Conservation (phyloP, 495 filamentous ascomycete species). For the Penicillium simplicissimum region DNA sequence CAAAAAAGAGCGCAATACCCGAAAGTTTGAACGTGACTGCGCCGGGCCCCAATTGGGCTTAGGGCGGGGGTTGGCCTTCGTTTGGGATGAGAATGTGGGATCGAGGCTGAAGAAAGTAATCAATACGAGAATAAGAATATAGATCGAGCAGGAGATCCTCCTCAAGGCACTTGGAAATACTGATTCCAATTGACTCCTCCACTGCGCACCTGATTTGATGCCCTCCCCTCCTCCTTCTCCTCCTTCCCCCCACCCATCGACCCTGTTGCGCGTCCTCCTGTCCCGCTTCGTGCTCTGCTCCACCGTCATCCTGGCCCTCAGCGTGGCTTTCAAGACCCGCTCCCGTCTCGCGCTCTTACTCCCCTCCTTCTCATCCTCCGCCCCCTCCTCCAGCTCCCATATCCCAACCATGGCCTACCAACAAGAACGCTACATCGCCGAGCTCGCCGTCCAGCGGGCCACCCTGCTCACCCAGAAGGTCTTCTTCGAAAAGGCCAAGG, state of each 20-base stretch:
- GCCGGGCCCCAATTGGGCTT: slow-evolving; percentile 24
- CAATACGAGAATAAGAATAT: slow-evolving; percentile 1
- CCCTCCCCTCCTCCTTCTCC: slow-evolving; percentile 2
- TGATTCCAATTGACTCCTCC: not conserved
- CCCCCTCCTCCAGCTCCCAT: slow-evolving; percentile 29
- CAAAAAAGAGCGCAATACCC: not conserved
- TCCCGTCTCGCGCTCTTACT: slow-evolving; percentile 44
- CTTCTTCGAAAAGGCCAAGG: slow-evolving; percentile 89
- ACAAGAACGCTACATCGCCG: slow-evolving; percentile 80
- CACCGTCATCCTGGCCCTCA: slow-evolving; percentile 52
- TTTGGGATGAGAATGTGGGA: not conserved
- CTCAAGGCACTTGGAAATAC: not conserved
- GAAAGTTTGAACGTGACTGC: slow-evolving; percentile 8
- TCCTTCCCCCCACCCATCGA: slow-evolving; percentile 12
- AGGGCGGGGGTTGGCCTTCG: slow-evolving; percentile 32
- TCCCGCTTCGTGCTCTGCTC: slow-evolving; percentile 43
- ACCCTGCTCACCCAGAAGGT: slow-evolving; percentile 86
- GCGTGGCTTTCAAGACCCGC: slow-evolving; percentile 46
- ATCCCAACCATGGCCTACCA: slow-evolving; percentile 59
- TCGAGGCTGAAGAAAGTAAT: slow-evolving; percentile 9
- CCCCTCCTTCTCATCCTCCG: slow-evolving; percentile 31
- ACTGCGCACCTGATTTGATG: slow-evolving; percentile 7
- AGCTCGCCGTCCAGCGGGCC: slow-evolving; percentile 90
- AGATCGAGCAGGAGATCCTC: not conserved
- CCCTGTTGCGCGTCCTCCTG: slow-evolving; percentile 35